Evolutionary conservation across 305 asterid species (phyloP).

Genomic region (Euphrasia arctica): DNA sequence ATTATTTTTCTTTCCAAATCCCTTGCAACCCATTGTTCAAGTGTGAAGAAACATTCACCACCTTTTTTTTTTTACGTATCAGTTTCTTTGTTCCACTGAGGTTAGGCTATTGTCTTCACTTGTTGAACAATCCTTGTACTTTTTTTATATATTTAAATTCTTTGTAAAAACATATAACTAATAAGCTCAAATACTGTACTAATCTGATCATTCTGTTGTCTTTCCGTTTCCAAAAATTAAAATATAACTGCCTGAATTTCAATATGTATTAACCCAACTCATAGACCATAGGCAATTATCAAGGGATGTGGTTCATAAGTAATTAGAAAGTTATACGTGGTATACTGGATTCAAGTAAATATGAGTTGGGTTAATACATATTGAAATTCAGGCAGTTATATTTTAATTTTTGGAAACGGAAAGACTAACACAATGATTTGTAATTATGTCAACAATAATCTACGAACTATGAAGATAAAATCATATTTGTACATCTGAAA

Average conservation of each 20-base stretch:
- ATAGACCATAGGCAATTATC: too few relatives aligned
- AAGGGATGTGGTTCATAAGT: too few relatives aligned
- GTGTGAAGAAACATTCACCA: constrained; percentile 8
- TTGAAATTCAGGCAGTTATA: neutral
- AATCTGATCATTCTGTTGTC: too few relatives aligned
- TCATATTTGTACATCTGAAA: constrained; percentile 10
- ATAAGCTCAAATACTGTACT: too few relatives aligned
- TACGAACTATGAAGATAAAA: neutral
- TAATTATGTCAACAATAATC: neutral
- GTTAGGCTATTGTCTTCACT: neutral
- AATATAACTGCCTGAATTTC: neutral
- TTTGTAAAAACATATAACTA: neutral
- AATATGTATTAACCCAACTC: neutral
- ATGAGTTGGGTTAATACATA: neutral
- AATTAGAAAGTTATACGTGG: too few relatives aligned
- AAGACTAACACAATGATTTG: neutral
- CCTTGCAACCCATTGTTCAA: constrained; percentile 8
- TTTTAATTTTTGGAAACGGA: too few relatives aligned
- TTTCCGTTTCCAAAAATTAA: neutral
- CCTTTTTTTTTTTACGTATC: neutral
- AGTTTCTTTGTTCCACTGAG: neutral
- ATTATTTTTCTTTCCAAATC: neutral
- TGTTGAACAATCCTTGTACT: too few relatives aligned
- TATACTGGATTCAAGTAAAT: too few relatives aligned
- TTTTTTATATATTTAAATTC: neutral